Evolutionary conservation across 495 filamentous ascomycete genomes (phyloP).

Genomic region (Podospora pseudocomata): DNA sequence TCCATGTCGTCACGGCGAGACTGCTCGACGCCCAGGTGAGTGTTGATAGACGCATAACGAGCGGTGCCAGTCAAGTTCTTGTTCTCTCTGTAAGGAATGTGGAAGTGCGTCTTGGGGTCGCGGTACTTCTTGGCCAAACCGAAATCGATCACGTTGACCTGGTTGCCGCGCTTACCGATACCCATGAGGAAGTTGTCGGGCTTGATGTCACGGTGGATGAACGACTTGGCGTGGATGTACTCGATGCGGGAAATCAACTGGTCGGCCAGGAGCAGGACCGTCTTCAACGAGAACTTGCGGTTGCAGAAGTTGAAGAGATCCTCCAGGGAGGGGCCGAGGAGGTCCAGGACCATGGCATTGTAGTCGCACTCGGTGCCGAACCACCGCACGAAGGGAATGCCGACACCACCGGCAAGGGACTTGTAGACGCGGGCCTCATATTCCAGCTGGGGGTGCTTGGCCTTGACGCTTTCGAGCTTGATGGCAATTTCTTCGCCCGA

Average conservation of each 20-base stretch:
- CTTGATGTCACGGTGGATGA: slow-evolving; percentile 99
- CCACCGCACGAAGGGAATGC: slow-evolving; percentile 99
- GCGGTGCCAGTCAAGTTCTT: slow-evolving; percentile 99
- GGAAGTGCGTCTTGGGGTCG: slow-evolving; percentile 99
- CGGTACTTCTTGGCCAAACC: slow-evolving; percentile 99
- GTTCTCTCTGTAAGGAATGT: slow-evolving; percentile 99
- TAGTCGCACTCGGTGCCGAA: slow-evolving; percentile 99
- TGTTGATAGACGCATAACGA: slow-evolving; percentile 99
- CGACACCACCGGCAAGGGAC: slow-evolving; percentile 95
- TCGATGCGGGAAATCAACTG: slow-evolving; percentile 99
- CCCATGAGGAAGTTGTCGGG: slow-evolving; percentile 99
- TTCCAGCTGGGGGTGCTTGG: slow-evolving; percentile 98
- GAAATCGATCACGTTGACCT: slow-evolving; percentile 99
- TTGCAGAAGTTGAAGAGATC: slow-evolving; percentile 99
- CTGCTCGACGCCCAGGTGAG: slow-evolving; percentile 97
- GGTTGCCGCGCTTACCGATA: slow-evolving; percentile 99
- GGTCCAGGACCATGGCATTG: slow-evolving; percentile 99
- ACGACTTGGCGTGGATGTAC: slow-evolving; percentile 99
- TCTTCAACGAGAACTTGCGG: slow-evolving; percentile 99
- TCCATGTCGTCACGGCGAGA: slow-evolving; percentile 99
- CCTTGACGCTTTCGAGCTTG: slow-evolving; percentile 99
- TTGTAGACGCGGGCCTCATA: slow-evolving; percentile 99
- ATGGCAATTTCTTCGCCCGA: slow-evolving; percentile 99
- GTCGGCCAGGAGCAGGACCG: slow-evolving; percentile 94
- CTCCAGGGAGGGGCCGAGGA: slow-evolving; percentile 95